Evolutionary conservation across 2,329 filamentous ascomycete genomes (phyloP).

Genomic region (Pyricularia grisea): DNA sequence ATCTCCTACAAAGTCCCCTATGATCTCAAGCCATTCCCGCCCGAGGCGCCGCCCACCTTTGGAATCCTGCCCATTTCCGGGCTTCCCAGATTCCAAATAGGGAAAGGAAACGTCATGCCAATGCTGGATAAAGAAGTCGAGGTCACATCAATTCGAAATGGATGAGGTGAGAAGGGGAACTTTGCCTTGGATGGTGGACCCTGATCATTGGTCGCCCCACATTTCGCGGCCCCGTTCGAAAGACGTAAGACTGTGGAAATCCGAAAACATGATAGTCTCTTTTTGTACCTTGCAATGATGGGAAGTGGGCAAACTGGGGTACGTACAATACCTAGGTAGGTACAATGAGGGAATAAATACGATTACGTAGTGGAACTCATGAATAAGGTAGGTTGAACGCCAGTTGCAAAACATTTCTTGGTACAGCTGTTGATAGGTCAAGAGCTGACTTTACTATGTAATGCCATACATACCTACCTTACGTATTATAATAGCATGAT

Average conservation of each 20-base stretch:
- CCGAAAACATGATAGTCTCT: background rate
- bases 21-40: background rate
- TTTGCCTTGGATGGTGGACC: background rate
- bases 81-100: background rate
- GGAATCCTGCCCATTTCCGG: background rate
- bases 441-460: background rate
- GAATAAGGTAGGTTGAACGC: background rate
- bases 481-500: background rate
- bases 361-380: background rate
- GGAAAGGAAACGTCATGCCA: slow-evolving; percentile 1
- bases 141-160: background rate
- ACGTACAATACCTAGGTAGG: too few relatives aligned
- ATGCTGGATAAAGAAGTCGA: background rate
- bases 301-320: too few relatives aligned
- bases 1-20: background rate
- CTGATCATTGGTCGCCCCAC: background rate
- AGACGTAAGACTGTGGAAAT: background rate
- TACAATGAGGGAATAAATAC: background rate
- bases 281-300: background rate
- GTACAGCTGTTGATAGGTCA: background rate
- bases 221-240: background rate
- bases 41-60: background rate
- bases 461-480: background rate
- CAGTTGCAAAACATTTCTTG: background rate
- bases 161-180: background rate